Conservation (phyloP, 2,329 filamentous ascomycete species). For the Penicillium sp. region DNA sequence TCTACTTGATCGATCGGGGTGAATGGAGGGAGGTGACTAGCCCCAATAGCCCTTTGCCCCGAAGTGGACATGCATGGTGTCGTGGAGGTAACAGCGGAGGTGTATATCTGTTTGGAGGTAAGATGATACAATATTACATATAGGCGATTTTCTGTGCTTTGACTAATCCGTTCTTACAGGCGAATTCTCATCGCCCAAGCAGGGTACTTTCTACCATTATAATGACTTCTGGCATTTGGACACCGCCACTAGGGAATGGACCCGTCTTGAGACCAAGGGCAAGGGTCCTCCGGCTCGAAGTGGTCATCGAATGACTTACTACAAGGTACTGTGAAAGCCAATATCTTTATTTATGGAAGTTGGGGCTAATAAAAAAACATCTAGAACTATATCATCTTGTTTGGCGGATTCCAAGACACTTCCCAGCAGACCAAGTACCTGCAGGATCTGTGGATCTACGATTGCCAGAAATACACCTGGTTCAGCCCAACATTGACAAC, state of each 20-base stretch:
- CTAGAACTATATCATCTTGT: slow-evolving; percentile 85
- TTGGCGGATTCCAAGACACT: slow-evolving; percentile 96
- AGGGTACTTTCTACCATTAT: slow-evolving; percentile 98
- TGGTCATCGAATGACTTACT: slow-evolving; percentile 94
- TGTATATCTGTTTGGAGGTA: slow-evolving; percentile 84
- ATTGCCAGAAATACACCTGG: slow-evolving; percentile 86
- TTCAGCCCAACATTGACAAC: slow-evolving; percentile 71
- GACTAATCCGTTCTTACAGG: slow-evolving; percentile 39
- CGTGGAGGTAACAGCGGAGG: slow-evolving; percentile 80
- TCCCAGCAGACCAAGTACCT: slow-evolving; percentile 93
- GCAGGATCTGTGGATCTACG: slow-evolving; percentile 92
- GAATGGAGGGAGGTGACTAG: slow-evolving; percentile 90
- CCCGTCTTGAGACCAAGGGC: slow-evolving; percentile 72
- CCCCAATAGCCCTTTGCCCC: slow-evolving; percentile 85
- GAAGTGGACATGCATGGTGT: slow-evolving; percentile 94
- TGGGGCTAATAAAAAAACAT: background rate
- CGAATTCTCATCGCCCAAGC: slow-evolving; percentile 94
- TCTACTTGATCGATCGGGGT: slow-evolving; percentile 76
- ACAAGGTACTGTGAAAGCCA: slow-evolving; percentile 57
- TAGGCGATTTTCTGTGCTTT: background rate
- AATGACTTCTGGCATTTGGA: slow-evolving; percentile 97
- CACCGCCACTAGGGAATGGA: slow-evolving; percentile 83
- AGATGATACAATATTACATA: slow-evolving; percentile 8
- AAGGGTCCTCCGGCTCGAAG: slow-evolving; percentile 81
- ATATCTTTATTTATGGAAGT: background rate